A percentile compares a stretch with the other conserved stretches of the same genome.
These are phyloP conservation scores for Passiflora organensis DNA, from an alignment of 345 rosid species.

Conservation along the genomic window DNA sequence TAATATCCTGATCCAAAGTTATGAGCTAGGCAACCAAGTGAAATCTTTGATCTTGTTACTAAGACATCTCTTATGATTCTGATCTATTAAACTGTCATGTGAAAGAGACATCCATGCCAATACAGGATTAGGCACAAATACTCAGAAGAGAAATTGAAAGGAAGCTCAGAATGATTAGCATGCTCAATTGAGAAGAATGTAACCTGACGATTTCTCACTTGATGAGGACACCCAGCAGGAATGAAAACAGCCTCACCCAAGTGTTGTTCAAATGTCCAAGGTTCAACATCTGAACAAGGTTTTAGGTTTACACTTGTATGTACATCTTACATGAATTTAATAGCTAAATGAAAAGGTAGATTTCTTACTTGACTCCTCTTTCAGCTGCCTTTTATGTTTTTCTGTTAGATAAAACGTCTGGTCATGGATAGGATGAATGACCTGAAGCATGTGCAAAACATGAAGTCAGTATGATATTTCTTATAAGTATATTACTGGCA, in stretches of 20 bases:
- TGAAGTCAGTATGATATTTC: no score
- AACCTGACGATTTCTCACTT: constrained; percentile 1
- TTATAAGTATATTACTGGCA: no score
- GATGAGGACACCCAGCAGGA: constrained; percentile 4
- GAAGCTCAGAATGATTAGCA: neutral
- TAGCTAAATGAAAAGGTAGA: neutral
- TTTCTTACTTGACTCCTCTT: constrained; percentile 9
- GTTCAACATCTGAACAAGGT: neutral
- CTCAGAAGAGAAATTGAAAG: neutral
- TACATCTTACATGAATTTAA: neutral
- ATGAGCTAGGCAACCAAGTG: neutral
- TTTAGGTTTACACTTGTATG: neutral
- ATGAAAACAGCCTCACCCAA: constrained; percentile 2
- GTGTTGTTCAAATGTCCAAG: constrained; percentile 3
- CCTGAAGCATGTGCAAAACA: neutral
- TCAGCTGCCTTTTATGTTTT: constrained; percentile 15
- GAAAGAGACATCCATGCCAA: neutral
- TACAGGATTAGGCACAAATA: neutral
- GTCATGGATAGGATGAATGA: constrained; percentile 13
- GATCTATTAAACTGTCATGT: neutral
- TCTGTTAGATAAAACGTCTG: constrained; percentile 9
- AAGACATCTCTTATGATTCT: neutral
- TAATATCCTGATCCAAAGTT: neutral
- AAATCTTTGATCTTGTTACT: no score
- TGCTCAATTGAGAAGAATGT: neutral